Evolutionary conservation across 2,329 filamentous ascomycete species (phyloP), one percentile per base, ranked within the genome.

Genomic region (Fusarium nurragi): DNA sequence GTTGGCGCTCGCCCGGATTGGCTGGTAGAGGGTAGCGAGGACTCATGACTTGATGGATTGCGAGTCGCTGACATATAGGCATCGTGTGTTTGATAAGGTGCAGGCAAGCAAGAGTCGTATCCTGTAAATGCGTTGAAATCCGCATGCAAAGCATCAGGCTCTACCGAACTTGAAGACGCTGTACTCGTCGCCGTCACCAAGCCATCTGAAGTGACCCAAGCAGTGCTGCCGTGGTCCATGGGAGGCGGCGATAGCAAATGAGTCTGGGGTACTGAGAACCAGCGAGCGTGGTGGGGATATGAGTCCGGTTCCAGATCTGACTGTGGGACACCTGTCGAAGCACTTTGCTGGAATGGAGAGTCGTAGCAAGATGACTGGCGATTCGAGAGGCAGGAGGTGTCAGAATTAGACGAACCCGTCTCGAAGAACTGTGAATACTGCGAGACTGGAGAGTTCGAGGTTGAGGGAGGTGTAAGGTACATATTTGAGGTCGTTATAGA

Each of bases 61-160:
- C 76, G 65, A 37, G 44, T 71, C 47, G 79, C 77, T 28, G 77
- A 67, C 25, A 76, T 71, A 71, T 85, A 86, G 54, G 81, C 69
- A 59, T 83, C 81, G 67, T 81, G 79, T 59, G 55, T 41, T 45
- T 74, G 77, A 65, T 84, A 86, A 4, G 81, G 64, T 19, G 75
- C 62, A 53, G 78, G 71, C 61, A 82, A 71, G 49, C 75, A 71
- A 23, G 77, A 68, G 32, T 81, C 78, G 68, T 84, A 86, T 54
- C 77, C 76, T 60, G 77, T 76, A 69, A 85, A 87, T 26, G 79
- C 73, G 67, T 83, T 81, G 70, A 86, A 87, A 41, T 84, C 83
- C 32, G 80, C 72, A 30, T 82, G 77, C 54, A 85, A 72, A 26
- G 83, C 77, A 65, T 78, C 81, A 50, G 82, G 77, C 60, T 80